A percentile compares a stretch with the other conserved stretches of the same genome.
These are phyloP conservation scores for Apophysomyces elegans DNA, from an alignment of 371 early-diverging fungal genomes.

Conservation along the genomic window DNA sequence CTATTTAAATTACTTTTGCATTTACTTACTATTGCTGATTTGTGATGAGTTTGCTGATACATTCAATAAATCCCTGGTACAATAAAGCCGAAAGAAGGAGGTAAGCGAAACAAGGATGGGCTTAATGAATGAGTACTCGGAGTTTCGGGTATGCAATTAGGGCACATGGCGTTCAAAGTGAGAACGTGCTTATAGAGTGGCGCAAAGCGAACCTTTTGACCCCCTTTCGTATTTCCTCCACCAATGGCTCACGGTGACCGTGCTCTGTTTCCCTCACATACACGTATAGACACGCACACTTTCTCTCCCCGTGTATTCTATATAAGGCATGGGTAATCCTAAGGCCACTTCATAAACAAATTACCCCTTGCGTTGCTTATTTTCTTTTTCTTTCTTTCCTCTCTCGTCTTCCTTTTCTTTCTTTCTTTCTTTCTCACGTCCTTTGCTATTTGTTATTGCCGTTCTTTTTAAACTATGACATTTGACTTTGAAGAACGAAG, in stretches of 20 bases:
- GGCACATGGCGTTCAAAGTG: too few relatives aligned
- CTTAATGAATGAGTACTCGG: too few relatives aligned
- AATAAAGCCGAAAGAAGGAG: too few relatives aligned
- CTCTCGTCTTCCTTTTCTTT: constrained; percentile 17
- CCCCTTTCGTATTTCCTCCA: too few relatives aligned
- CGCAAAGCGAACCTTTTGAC: too few relatives aligned
- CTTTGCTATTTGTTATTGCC: constrained; percentile 6
- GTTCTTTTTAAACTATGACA: constrained; percentile 28
- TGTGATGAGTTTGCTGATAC: too few relatives aligned
- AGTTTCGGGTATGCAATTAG: too few relatives aligned
- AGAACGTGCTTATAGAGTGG: too few relatives aligned
- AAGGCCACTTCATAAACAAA: constrained; percentile 3
- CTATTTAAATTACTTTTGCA: too few relatives aligned
- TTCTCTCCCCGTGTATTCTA: background rate
- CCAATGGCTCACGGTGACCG: background rate
- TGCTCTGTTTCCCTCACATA: background rate
- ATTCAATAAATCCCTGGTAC: too few relatives aligned
- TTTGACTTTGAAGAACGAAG: constrained; percentile 47
- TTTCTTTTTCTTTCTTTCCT: constrained; percentile 13
- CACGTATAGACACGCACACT: background rate
- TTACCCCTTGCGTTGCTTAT: constrained; percentile 1
- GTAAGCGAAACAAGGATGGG: too few relatives aligned
- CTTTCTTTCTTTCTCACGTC: background rate
- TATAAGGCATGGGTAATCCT: background rate
- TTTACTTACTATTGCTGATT: too few relatives aligned